These are phyloP conservation scores for Diutina scorzettiae DNA, from an alignment of 1,139 yeast genomes.

Conservation along the genomic window DNA sequence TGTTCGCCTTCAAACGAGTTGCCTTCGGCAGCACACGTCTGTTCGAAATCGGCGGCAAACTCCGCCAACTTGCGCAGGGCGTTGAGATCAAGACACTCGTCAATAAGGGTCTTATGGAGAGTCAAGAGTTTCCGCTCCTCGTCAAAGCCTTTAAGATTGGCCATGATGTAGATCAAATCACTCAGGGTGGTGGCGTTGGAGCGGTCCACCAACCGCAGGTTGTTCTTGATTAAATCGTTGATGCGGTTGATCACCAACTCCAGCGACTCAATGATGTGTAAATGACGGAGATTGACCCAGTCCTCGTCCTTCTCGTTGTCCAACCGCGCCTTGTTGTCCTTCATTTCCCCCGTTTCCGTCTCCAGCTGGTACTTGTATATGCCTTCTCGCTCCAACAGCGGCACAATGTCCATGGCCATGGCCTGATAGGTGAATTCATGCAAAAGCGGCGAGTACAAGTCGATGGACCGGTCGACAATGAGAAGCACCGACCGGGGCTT, in stretches of 20 bases:
- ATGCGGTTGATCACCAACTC: conserved; percentile 50
- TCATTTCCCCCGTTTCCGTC: conserved; percentile 43
- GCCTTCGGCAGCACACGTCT: conserved; percentile 66
- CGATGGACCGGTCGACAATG: conserved; percentile 74
- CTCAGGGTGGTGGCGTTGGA: conserved; percentile 46
- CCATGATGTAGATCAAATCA: conserved; percentile 54
- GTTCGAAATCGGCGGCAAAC: conserved; percentile 58
- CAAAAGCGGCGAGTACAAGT: conserved; percentile 69
- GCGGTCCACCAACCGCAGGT: conserved; percentile 60
- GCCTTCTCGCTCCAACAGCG: conserved; percentile 36
- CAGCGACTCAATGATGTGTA: conserved; percentile 68
- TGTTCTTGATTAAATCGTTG: conserved; percentile 56
- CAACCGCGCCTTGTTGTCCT: conserved; percentile 30
- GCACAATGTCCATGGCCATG: conserved; percentile 69
- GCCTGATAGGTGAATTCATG: conserved; percentile 95
- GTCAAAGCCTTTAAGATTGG: conserved; percentile 57
- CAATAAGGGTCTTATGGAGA: conserved; percentile 48
- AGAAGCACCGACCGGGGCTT: conserved; percentile 65
- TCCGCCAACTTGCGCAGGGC: conserved; percentile 45
- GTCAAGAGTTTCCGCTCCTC: conserved; percentile 51
- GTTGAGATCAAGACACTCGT: conserved; percentile 42
- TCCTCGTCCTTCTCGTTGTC: conserved; percentile 60
- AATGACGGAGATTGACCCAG: conserved; percentile 64
- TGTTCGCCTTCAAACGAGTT: conserved; percentile 58
- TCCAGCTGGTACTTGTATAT: conserved; percentile 52